Evolutionary conservation across 805 yeast species (phyloP).

Genomic region (Monosporozyma solicola): DNA sequence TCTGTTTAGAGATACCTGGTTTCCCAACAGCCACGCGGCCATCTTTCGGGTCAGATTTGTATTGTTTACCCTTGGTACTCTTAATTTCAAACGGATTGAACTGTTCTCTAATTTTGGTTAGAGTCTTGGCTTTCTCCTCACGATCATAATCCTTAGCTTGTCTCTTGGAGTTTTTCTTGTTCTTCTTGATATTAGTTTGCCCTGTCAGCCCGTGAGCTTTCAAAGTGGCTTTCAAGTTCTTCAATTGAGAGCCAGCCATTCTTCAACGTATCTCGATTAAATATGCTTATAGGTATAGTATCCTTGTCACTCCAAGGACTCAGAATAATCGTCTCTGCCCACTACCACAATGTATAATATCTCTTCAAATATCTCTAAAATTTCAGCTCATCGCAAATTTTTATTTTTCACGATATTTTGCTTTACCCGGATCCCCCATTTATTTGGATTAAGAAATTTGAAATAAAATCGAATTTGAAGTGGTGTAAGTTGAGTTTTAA

Average conservation of each 20-base stretch:
- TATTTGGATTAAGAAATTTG: neutral
- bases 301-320: too few species aligned
- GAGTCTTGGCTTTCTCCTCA: conserved; percentile 52
- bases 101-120: conserved; percentile 61
- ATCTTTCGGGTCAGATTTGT: conserved; percentile 20
- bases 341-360: neutral
- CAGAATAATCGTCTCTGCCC: neutral
- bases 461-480: neutral
- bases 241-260: conserved; percentile 86
- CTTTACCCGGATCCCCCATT: neutral
- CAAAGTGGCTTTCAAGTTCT: conserved; percentile 67
- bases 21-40: conserved; percentile 48
- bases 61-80: conserved; percentile 41
- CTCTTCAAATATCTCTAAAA: neutral
- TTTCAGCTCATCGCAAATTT: neutral
- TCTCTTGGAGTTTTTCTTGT: conserved; percentile 36
- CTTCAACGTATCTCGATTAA: too few species aligned
- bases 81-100: conserved; percentile 88
- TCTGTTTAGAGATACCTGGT: conserved; percentile 61
- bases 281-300: too few species aligned
- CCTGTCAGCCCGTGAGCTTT: conserved; percentile 80
- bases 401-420: neutral
- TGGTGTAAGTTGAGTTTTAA: neutral
- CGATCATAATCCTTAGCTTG: conserved; percentile 58
- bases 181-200: conserved; percentile 59